Evolutionary conservation across 371 early-diverging fungal species (phyloP).

Genomic region (Zychaea mexicana): DNA sequence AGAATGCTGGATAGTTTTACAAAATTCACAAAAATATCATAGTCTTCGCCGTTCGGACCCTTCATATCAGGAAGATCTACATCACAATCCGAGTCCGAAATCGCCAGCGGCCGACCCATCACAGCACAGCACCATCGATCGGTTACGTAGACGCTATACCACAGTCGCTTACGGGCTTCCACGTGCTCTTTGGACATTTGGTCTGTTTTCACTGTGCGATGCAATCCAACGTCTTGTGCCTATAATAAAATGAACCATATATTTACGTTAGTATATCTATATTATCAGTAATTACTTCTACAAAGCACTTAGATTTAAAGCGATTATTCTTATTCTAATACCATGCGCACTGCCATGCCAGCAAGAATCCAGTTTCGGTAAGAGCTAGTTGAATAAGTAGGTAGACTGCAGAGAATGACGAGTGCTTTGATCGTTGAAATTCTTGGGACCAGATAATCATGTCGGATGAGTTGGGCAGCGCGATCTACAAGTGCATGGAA

Average conservation of each 20-base stretch:
- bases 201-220: constrained; percentile 29
- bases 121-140: constrained; percentile 50
- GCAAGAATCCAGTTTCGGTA: constrained; percentile 47
- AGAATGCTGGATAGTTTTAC: constrained; percentile 43
- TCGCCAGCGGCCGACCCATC: constrained; percentile 48
- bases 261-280: background rate
- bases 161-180: constrained; percentile 38
- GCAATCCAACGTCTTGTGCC: constrained; percentile 49
- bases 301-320: background rate
- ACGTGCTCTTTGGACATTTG: constrained; percentile 22
- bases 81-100: constrained; percentile 52
- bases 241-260: too few relatives aligned
- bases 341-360: constrained; percentile 55
- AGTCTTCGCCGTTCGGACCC: constrained; percentile 19
- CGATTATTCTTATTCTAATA: too few relatives aligned
- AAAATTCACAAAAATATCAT: constrained; percentile 41
- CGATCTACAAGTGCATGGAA: constrained; percentile 32
- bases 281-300: background rate
- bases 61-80: constrained; percentile 37
- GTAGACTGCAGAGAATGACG: constrained; percentile 39
- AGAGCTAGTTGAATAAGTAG: constrained; percentile 32
- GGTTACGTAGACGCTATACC: constrained; percentile 42
- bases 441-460: constrained; percentile 38
- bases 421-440: constrained; percentile 43
- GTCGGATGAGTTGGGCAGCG: constrained; percentile 24